Evolutionary conservation across 2,329 filamentous ascomycete species (phyloP).

Genomic region (Alternaria metachromatica): DNA sequence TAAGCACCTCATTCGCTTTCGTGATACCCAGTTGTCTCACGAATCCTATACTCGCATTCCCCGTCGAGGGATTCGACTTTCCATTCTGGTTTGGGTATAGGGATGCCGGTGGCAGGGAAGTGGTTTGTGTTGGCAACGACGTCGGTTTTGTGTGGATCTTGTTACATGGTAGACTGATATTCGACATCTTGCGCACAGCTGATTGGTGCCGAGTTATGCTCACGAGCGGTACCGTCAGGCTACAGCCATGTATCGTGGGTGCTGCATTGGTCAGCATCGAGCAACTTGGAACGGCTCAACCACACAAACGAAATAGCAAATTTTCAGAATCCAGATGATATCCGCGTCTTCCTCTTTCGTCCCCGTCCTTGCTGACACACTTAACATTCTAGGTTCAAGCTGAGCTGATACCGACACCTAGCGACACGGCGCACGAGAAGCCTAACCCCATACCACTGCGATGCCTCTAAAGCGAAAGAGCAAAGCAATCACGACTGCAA

Average conservation of each 20-base stretch:
- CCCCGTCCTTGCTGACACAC: background rate
- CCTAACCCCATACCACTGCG: background rate
- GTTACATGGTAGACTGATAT: background rate
- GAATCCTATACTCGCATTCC: constrained; percentile 78
- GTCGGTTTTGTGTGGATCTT: constrained; percentile 4
- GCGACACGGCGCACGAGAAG: background rate
- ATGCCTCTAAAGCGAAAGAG: background rate
- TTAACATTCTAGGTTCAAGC: background rate
- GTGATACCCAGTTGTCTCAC: constrained; percentile 78
- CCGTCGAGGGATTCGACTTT: constrained; percentile 46
- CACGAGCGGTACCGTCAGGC: background rate
- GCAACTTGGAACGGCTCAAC: background rate
- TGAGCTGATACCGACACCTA: background rate
- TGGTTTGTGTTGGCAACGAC: constrained; percentile 26
- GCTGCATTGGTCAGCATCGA: background rate
- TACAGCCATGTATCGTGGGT: background rate
- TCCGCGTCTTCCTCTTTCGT: background rate
- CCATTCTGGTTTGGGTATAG: constrained; percentile 5
- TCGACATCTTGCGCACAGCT: background rate
- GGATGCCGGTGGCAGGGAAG: constrained; percentile 16
- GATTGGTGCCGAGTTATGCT: background rate
- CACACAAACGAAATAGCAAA: background rate
- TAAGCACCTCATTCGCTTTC: constrained; percentile 88
- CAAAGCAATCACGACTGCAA: background rate
- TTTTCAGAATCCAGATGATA: background rate